These are phyloP conservation scores for Tetrapisispora phaffii DNA, from an alignment of 805 yeast species.

Conservation along the genomic window DNA sequence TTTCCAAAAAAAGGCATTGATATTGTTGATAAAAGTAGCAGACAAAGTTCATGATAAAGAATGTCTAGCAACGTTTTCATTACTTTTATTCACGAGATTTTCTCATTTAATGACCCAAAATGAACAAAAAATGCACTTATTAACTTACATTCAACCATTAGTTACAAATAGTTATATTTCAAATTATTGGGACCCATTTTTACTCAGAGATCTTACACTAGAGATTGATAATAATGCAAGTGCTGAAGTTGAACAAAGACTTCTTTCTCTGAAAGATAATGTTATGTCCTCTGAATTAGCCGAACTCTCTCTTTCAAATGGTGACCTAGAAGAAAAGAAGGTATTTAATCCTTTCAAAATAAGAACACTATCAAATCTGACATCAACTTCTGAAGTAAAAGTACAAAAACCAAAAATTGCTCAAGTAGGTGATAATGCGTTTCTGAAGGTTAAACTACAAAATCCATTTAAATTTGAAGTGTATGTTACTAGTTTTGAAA, in stretches of 20 bases:
- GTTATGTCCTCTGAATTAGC: not conserved
- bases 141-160: conserved; percentile 20
- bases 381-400: not conserved
- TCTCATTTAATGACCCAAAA: conserved; percentile 42
- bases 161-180: conserved; percentile 16
- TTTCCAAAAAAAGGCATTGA: conserved; percentile 47
- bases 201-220: conserved; percentile 45
- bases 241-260: conserved; percentile 5
- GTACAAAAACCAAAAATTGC: conserved; percentile 6
- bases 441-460: conserved; percentile 48
- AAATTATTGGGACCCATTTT: conserved; percentile 65
- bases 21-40: conserved; percentile 43
- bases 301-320: not conserved
- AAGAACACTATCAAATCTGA: conserved; percentile 7
- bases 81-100: conserved; percentile 47
- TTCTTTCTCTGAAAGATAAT: not conserved
- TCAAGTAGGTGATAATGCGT: conserved; percentile 54
- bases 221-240: conserved; percentile 21
- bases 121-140: conserved; percentile 44
- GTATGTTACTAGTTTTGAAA: conserved; percentile 41
- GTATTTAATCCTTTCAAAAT: conserved; percentile 48
- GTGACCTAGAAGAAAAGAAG: conserved; percentile 29
- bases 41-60: conserved; percentile 40
- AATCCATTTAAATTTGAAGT: conserved; percentile 77
- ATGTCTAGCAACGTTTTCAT: conserved; percentile 38